Conservation (phyloP, 2,329 filamentous ascomycete species). For the Penicillium brevicompactum region DNA sequence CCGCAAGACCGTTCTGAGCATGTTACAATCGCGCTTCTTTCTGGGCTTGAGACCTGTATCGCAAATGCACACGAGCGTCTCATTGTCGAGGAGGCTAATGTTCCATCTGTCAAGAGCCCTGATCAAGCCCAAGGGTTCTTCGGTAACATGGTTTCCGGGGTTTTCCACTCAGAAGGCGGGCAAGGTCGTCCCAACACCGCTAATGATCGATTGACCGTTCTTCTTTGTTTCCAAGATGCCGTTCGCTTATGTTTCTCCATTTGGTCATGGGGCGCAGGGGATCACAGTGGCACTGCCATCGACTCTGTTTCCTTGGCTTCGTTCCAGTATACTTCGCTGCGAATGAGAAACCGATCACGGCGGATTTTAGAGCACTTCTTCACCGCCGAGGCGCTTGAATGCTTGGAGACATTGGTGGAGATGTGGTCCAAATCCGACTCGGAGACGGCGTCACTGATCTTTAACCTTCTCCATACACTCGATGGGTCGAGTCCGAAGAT, state of each 20-base stretch:
- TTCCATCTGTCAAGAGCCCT: slow-evolving; percentile 71
- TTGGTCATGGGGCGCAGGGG: slow-evolving; percentile 84
- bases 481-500: slow-evolving; percentile 90
- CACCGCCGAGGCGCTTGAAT: slow-evolving; percentile 87
- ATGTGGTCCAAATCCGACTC: slow-evolving; percentile 68
- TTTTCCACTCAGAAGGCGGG: slow-evolving; percentile 77
- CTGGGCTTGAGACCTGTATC: slow-evolving; percentile 87
- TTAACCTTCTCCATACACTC: slow-evolving; percentile 85
- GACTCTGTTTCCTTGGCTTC: slow-evolving; percentile 74
- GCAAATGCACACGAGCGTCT: slow-evolving; percentile 84
- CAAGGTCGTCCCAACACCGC: slow-evolving; percentile 82
- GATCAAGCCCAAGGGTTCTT: slow-evolving; percentile 87
- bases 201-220: slow-evolving; percentile 88
- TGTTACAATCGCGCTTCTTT: slow-evolving; percentile 73
- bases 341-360: slow-evolving; percentile 86
- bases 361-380: slow-evolving; percentile 91
- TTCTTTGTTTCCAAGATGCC: slow-evolving; percentile 95
- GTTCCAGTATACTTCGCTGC: slow-evolving; percentile 85
- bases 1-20: slow-evolving; percentile 59
- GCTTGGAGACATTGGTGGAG: slow-evolving; percentile 84
- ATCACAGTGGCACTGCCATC: slow-evolving; percentile 45
- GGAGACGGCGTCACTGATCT: slow-evolving; percentile 65
- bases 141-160: slow-evolving; percentile 89
- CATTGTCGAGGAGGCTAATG: slow-evolving; percentile 71
- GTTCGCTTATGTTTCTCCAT: slow-evolving; percentile 90